Conservation (phyloP, 495 filamentous ascomycete species). For the Penicillium paradoxum region DNA sequence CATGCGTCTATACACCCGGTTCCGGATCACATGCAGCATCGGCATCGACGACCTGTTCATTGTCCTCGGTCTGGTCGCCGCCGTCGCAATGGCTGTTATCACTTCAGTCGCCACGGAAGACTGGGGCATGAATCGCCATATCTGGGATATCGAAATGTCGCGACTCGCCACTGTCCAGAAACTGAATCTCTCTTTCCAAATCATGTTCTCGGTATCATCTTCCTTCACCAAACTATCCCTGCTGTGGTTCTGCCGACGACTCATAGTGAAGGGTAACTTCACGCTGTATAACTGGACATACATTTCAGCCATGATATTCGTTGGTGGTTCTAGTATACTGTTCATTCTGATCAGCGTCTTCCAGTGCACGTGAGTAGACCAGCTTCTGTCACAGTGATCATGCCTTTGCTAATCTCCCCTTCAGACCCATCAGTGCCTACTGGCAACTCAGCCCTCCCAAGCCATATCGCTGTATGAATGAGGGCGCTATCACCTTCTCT, state of each 20-base stretch:
- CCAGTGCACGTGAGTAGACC: conserved; percentile 49
- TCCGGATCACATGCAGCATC: conserved; percentile 39
- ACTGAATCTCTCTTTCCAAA: conserved; percentile 47
- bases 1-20: conserved; percentile 48
- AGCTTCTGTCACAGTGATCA: neutral
- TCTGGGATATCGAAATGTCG: conserved; percentile 45
- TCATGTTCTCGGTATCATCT: conserved; percentile 50
- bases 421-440: conserved; percentile 49
- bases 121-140: conserved; percentile 53
- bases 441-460: conserved; percentile 42
- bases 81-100: conserved; percentile 41
- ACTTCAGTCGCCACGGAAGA: conserved; percentile 37
- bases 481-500: conserved; percentile 44
- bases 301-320: conserved; percentile 42
- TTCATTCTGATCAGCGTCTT: conserved; percentile 51
- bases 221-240: conserved; percentile 54
- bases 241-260: conserved; percentile 52
- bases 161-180: conserved; percentile 34
- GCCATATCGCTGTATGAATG: conserved; percentile 46
- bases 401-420: conserved; percentile 1
- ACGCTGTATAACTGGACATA: conserved; percentile 36
- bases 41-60: conserved; percentile 48
- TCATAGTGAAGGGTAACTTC: conserved; percentile 39
- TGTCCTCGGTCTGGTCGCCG: conserved; percentile 32
- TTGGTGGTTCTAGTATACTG: conserved; percentile 36